Evolutionary conservation across 257 asterid species (phyloP), one percentile per base, ranked within the genome.

Genomic region (Orobanche coerulescens): DNA sequence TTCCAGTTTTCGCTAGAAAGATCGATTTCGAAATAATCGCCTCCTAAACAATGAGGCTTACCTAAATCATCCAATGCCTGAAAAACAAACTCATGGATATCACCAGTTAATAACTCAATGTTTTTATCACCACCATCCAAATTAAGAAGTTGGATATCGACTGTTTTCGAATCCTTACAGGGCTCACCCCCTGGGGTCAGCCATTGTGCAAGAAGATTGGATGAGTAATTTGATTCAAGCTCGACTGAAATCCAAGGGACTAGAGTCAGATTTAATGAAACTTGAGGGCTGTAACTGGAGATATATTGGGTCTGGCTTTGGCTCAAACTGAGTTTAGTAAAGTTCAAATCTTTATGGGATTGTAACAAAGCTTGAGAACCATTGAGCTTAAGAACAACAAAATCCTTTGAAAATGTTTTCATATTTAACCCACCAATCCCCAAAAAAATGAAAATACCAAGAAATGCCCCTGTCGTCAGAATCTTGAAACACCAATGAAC

Each of bases 11-110:
- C 95, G 37, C 97, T 81, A 0, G 97, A 77, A 11, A 93, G 78
- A 78, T 93, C 95, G 10, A 75, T 84, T 71, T 93, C 97, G 63
- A 86, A 83, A 67, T 89, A 89, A 62, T 93, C 98, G 19, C 97
- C 98, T 37, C 98, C 96, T n/a, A 61, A 59, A 34, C 98, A 93
- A 63, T 54, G 95, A 0, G 82, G 83, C 26, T 62, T 54, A 40
- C 91, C 86, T 0, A 71, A 76, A 14, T 85, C 94, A 74, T 93
- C 95, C 76, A 93, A 19, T n/a, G 94, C 82, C 28, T 86, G 92
- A 64, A 93, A 77, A 61, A 71, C 80, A 67, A 93, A 80, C 24
- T 84, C 88, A 72, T 89, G 98, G 50, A 75, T 58, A 40, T 84
- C 85, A 60, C 88, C 93, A 18, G 83, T 72, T 4, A 83, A 79